Base-by-base conservation (phyloP, 345 rosid genomes). In the Salix brachista region DNA sequence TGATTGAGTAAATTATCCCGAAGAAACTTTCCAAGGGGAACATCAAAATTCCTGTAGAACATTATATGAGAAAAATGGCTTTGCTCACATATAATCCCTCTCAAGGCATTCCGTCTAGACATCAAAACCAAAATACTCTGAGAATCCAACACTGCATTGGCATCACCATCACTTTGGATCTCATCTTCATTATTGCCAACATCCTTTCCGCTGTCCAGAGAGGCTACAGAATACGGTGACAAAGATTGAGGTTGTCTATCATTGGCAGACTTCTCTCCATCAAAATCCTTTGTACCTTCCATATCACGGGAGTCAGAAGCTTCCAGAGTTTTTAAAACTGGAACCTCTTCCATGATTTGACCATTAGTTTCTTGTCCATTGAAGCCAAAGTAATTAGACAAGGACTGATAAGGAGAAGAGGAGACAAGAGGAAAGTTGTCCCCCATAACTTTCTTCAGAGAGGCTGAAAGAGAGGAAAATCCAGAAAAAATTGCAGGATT, bases 41-140 rank as follows among this genome's bases (percentile, higher is more conserved):
- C 80, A 83, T 96, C 99, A 56, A 88, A 96, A 82, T 91, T 88
- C 82, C 78, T 88, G 87, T 96, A 96, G 89, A 93, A 96, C 84
- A 86, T 86, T 64, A 96, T 96, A 79, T 91, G 99, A 74, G 97
- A 93, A 83, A 93, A 92, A 88, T 85, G 99, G 85, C 92, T 93
- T 80, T 94, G 97, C 82, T 92, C 92, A 76, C 99, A 96, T 44
- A 92, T 80, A 70, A 83, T 87, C 75, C 97, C 97, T 78, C 46
- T 88, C n/a, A 74, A 69, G 32, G 89, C 84, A 85, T 94, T 93
- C 70, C 90, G 85, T 74, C 89, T 87, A 25, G 99, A 93, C 87
- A 90, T 88, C 82, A 94, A 80, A 80, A 96, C 99, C 94, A 96
- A 88, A 78, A 96, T 96, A 84, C 99, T 89, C 72, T 85, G 88